phyloP scores from a whole-genome alignment of 1,139 yeast genomes.

The Geotrichum bryndzae region DNA sequence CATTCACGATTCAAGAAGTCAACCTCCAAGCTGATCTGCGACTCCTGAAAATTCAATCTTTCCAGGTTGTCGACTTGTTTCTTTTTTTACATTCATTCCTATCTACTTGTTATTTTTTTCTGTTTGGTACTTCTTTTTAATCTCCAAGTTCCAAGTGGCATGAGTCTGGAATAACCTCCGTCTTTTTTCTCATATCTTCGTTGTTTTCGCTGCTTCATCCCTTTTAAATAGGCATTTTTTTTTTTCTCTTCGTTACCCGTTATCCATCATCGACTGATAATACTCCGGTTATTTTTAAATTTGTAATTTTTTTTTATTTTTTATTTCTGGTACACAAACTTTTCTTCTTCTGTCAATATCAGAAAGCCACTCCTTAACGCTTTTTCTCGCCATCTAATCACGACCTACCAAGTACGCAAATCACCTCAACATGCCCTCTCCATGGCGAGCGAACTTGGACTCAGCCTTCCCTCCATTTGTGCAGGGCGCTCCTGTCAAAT shows the following conservation, averaged over 20 bases:
- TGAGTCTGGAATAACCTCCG: neutral
- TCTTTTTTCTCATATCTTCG: neutral
- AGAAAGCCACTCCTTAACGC: neutral
- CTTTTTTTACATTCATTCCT: neutral
- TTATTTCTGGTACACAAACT: neutral
- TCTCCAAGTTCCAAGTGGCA: neutral
- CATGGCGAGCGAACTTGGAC: constrained; percentile 26
- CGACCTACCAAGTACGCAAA: neutral
- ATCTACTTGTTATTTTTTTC: neutral
- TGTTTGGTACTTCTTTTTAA: neutral
- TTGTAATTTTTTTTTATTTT: neutral
- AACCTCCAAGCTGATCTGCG: neutral
- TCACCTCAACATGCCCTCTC: neutral
- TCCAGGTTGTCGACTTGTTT: neutral
- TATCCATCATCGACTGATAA: neutral
- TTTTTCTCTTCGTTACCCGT: neutral
- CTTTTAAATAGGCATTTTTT: neutral
- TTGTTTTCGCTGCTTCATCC: neutral
- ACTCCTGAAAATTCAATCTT: neutral
- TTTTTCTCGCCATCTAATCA: neutral
- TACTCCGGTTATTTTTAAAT: neutral
- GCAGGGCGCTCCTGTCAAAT: constrained; percentile 30
- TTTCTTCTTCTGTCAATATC: neutral
- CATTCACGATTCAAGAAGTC: neutral
- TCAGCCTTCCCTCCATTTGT: constrained; percentile 37